These are phyloP conservation scores for Kernera saxatilis DNA, from an alignment of 345 rosid species.

Conservation along the genomic window DNA sequence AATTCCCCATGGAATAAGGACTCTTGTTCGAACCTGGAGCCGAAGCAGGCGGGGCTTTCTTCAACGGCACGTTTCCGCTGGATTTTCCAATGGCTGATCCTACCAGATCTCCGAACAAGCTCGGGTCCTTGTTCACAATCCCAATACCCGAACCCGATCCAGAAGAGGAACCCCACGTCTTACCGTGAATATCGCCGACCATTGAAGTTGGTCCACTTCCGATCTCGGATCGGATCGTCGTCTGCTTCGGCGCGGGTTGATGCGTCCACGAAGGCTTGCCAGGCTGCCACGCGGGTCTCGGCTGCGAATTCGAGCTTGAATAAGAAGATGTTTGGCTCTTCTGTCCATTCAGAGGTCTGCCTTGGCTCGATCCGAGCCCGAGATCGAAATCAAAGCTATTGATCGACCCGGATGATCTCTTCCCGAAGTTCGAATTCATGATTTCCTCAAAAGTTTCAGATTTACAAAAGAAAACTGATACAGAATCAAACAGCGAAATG, in stretches of 20 bases:
- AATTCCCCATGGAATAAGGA: conserved; percentile 71
- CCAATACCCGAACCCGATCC: conserved; percentile 55
- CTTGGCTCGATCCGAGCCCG: conserved; percentile 66
- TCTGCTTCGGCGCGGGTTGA: conserved; percentile 57
- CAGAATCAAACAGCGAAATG: neutral
- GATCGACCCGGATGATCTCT: conserved; percentile 51
- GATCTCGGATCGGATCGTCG: conserved; percentile 34
- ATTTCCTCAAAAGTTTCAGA: conserved; percentile 3
- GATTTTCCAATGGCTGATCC: conserved; percentile 68
- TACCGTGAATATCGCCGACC: conserved; percentile 90
- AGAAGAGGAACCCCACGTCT: conserved; percentile 62
- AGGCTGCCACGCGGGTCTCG: conserved; percentile 70
- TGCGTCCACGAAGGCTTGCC: conserved; percentile 85
- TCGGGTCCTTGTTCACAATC: conserved; percentile 60
- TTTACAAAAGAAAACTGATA: neutral
- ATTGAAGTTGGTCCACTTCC: conserved; percentile 60
- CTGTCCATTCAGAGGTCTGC: conserved; percentile 66
- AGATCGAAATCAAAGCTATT: conserved; percentile 64
- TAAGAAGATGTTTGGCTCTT: conserved; percentile 49
- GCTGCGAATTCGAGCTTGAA: conserved; percentile 48
- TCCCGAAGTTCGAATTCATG: conserved; percentile 62
- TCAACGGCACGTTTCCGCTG: conserved; percentile 64
- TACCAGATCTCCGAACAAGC: conserved; percentile 84
- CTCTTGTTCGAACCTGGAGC: conserved; percentile 34
- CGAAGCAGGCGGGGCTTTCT: conserved; percentile 41